phyloP scores from a whole-genome alignment of 2,329 filamentous ascomycete species.

The Cytospora schulzeri region DNA sequence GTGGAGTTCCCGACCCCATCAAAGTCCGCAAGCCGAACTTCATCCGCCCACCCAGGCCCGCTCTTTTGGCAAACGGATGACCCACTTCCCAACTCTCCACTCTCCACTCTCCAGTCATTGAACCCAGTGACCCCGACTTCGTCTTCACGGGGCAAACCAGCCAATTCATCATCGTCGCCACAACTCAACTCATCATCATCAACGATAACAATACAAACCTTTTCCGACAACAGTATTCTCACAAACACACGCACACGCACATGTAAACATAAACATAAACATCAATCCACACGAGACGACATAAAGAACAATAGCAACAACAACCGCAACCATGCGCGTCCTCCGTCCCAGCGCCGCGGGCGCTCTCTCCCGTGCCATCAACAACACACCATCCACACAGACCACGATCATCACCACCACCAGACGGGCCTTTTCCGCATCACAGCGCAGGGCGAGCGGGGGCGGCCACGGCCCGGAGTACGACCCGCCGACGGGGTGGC shows the following conservation, averaged over 20 bases:
- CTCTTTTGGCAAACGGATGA: constrained; percentile 9
- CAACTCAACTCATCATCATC: neutral
- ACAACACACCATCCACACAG: too few species aligned
- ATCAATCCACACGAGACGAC: neutral
- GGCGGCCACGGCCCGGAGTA: constrained; percentile 70
- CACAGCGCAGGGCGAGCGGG: constrained; percentile 44
- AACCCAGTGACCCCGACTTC: neutral
- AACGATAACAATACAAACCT: neutral
- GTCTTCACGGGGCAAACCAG: neutral
- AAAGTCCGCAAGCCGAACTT: constrained; percentile 24
- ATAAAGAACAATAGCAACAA: neutral
- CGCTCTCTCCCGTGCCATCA: constrained; percentile 14
- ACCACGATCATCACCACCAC: neutral
- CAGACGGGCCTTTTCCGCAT: constrained; percentile 28
- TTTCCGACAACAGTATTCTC: neutral
- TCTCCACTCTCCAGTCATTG: constrained; percentile 24
- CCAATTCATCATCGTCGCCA: neutral
- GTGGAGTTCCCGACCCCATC: constrained; percentile 13
- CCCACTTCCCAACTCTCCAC: neutral
- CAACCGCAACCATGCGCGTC: constrained; percentile 19
- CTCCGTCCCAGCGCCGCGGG: constrained; percentile 21
- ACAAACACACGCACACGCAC: neutral
- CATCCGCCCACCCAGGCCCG: constrained; percentile 20
- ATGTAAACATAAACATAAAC: neutral
- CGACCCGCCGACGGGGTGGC: constrained; percentile 87